A percentile compares a stretch with the other conserved stretches of the same genome.
Evolutionary conservation across 331 rosid genomes (phyloP).

Genomic region (Malus hybrid): DNA sequence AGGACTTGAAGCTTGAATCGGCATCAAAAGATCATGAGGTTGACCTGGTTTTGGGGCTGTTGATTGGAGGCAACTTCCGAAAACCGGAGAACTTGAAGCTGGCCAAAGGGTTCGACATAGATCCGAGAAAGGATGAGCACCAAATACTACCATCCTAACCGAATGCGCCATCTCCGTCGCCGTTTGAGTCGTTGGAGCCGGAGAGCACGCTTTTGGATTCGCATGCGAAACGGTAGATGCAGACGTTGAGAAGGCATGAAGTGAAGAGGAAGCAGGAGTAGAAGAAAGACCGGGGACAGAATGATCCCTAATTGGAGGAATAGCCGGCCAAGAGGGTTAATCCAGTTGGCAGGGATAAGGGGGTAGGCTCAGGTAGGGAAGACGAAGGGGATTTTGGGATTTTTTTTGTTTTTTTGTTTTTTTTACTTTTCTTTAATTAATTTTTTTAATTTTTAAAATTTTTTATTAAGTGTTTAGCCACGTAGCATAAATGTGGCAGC

Average conservation of each 20-base stretch:
- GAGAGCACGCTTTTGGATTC: slow-evolving; percentile 5
- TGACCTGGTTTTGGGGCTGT: slow-evolving; percentile 56
- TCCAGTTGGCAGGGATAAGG: too few relatives aligned
- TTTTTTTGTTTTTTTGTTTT: too few relatives aligned
- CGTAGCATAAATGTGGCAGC: too few relatives aligned
- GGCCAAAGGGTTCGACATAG: not conserved
- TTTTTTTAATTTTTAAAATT: too few relatives aligned
- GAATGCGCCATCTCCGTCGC: not conserved
- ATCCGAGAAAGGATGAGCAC: not conserved
- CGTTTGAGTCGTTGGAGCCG: not conserved
- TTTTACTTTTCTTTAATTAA: too few relatives aligned
- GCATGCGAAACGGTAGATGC: slow-evolving; percentile 25
- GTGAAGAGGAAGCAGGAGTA: slow-evolving; percentile 36
- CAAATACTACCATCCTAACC: not conserved
- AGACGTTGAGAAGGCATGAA: slow-evolving; percentile 35
- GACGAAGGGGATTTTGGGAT: too few relatives aligned
- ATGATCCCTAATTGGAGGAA: slow-evolving; percentile 6
- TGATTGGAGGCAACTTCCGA: slow-evolving; percentile 46
- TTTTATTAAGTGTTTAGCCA: too few relatives aligned
- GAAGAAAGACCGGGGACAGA: slow-evolving; percentile 24
- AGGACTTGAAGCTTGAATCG: not conserved
- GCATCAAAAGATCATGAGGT: slow-evolving; percentile 20
- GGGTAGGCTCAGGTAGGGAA: too few relatives aligned
- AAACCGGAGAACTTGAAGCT: slow-evolving; percentile 14
- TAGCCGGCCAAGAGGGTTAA: not conserved